Base-by-base conservation (phyloP, 495 filamentous ascomycete species). In the Thermothielavioides terrestris region DNA sequence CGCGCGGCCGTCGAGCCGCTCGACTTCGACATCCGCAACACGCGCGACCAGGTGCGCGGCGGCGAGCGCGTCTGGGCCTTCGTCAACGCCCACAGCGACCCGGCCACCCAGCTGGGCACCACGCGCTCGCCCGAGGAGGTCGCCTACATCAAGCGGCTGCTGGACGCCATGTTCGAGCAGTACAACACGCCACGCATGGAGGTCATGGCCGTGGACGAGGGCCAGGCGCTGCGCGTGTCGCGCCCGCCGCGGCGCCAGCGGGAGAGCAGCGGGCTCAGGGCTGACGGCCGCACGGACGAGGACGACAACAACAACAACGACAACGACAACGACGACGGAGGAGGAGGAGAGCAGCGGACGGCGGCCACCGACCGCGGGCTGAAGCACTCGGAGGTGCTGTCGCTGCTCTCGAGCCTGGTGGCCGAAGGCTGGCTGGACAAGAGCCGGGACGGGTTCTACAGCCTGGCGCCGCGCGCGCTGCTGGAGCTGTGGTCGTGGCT, bases 141-240 rank as follows among this genome's bases (percentile, higher is more conserved):
- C 30, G 78, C 86, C 10, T 98, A 85, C 64, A 75, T 97, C 48
- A 89, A 94, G 68, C 72, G 92, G 1, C 62, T 97, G 14, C 80
- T 98, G 0, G 91, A 97, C 65, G 81, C 77, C 53, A 95, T 98
- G 82, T 97, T 96, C 61, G 86, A 89, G 39, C 82, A 75, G 4
- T 78, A 89, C 62, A 96, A 97, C 57, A 88, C 82, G 0, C 69
- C 67, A 20, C 69, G 79, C 1, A 78, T 78, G 50, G 91, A 97
- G 66, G 76, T 88, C 40, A 84, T 94, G 80, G 87, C 84, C 0
- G 70, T 95, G 1, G 81, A 75, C 25, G 74, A 77, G 23, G 87
- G 87, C 56, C 79, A 95, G 60, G 91, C 92, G 4, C 66, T 87
- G 30, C 78, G 78, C 28, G 66, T 86, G 4, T 70, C 74, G 9